Conservation (phyloP, 1,284 basidiomycete species). For the Malassezia obtusa region DNA sequence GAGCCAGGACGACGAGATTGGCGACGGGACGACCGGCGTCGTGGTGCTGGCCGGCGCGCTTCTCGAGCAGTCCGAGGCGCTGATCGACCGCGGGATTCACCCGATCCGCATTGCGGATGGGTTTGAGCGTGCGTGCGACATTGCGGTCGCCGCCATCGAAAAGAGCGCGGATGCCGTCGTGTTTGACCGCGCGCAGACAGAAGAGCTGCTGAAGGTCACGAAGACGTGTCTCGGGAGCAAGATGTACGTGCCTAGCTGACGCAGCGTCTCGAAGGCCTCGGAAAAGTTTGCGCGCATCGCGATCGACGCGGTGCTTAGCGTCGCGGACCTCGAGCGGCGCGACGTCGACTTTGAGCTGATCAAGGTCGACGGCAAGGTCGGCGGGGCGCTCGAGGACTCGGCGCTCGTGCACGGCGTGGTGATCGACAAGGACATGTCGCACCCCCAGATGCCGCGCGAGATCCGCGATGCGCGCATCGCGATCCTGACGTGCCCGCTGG, state of each 20-base stretch:
- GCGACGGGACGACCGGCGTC: constrained; percentile 96
- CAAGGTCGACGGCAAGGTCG: constrained; percentile 98
- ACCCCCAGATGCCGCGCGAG: constrained; percentile 88
- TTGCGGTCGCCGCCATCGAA: constrained; percentile 83
- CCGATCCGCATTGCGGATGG: constrained; percentile 97
- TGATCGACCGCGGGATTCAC: constrained; percentile 95
- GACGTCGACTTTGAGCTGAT: constrained; percentile 98
- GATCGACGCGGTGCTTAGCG: constrained; percentile 86
- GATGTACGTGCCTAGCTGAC: constrained; percentile 60
- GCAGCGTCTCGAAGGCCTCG: constrained; percentile 89
- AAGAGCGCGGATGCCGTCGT: constrained; percentile 80
- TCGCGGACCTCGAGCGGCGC: constrained; percentile 84
- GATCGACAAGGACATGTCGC: constrained; percentile 98
- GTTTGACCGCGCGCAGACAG: constrained; percentile 71
- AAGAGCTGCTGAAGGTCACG: constrained; percentile 67
- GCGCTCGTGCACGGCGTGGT: constrained; percentile 87
- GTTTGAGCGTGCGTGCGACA: constrained; percentile 82
- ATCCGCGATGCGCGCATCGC: constrained; percentile 84
- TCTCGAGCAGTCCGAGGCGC: constrained; percentile 67
- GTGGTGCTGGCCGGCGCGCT: constrained; percentile 95
- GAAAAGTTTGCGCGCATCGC: constrained; percentile 93
- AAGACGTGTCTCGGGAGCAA: constrained; percentile 94
- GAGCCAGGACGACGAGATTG: constrained; percentile 98
- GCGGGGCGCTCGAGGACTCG: constrained; percentile 89
- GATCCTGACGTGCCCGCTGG: constrained; percentile 96